These are phyloP conservation scores for Saturnispora mendoncae DNA, from an alignment of 805 yeast genomes.

Conservation along the genomic window DNA sequence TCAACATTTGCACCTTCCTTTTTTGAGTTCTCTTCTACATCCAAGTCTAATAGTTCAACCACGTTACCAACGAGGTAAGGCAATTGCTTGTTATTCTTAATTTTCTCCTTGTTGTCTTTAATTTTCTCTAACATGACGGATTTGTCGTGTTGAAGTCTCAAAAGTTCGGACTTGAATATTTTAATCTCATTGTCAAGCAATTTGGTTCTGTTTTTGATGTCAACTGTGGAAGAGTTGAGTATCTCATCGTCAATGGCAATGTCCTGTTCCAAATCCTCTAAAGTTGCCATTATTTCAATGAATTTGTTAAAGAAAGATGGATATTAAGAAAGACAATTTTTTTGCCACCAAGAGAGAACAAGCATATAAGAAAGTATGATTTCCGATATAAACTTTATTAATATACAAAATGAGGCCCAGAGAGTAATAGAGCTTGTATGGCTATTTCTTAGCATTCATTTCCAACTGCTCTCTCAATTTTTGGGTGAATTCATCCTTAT, in stretches of 20 bases:
- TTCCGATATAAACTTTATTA: background rate
- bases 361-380: background rate
- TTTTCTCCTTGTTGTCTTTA: conserved; percentile 92
- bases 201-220: conserved; percentile 76
- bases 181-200: conserved; percentile 91
- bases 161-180: conserved; percentile 86
- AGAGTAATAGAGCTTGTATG: too few species aligned
- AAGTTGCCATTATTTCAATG: conserved; percentile 52
- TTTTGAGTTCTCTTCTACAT: conserved; percentile 70
- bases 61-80: conserved; percentile 96
- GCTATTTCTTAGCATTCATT: background rate
- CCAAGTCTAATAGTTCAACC: conserved; percentile 85
- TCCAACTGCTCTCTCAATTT: conserved; percentile 45
- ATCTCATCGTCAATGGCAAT: conserved; percentile 77
- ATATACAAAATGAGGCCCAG: too few species aligned
- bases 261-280: conserved; percentile 70
- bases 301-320: background rate
- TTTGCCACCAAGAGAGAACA: background rate
- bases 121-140: conserved; percentile 87
- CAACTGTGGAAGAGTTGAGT: conserved; percentile 65
- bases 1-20: conserved; percentile 96
- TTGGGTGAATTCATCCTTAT: conserved; percentile 69
- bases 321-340: background rate
- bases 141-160: conserved; percentile 86
- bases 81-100: conserved; percentile 87